phyloP scores from a whole-genome alignment of 192 early-diverging fungal species.

The Ambispora gerdemannii region DNA sequence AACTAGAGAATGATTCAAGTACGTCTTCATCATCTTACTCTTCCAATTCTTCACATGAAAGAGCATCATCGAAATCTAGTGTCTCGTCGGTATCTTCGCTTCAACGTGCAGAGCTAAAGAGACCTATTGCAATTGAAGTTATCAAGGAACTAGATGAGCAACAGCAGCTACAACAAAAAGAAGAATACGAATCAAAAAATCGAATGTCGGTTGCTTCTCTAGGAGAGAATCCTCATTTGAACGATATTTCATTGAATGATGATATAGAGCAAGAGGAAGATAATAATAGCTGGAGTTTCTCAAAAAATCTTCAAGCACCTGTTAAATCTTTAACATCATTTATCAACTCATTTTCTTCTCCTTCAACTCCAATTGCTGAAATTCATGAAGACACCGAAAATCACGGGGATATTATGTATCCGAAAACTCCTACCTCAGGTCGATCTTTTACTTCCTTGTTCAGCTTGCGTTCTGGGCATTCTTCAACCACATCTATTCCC shows the following conservation, averaged over 20 bases:
- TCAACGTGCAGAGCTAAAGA: neutral
- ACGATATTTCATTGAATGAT: conserved; percentile 43
- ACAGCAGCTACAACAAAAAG: no score
- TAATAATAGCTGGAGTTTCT: conserved; percentile 33
- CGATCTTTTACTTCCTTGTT: conserved; percentile 2
- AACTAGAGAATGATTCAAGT: conserved; percentile 8
- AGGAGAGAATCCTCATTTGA: conserved; percentile 39
- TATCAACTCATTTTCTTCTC: conserved; percentile 27
- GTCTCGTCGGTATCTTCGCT: conserved; percentile 15
- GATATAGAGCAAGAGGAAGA: conserved; percentile 22
- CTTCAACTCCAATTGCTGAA: neutral
- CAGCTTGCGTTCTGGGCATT: conserved; percentile 23
- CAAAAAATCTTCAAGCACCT: conserved; percentile 31
- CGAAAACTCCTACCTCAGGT: conserved; percentile 17
- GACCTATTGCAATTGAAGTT: neutral
- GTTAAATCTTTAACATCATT: conserved; percentile 32
- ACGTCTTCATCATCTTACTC: conserved; percentile 16
- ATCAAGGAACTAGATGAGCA: neutral
- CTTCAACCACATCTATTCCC: conserved; percentile 13
- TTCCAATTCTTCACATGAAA: neutral
- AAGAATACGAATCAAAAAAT: neutral
- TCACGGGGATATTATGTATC: conserved; percentile 1
- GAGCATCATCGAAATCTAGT: conserved; percentile 20
- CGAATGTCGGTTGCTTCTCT: conserved; percentile 30
- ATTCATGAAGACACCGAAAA: neutral